These are phyloP conservation scores for Aspergillus sp. DNA, from an alignment of 2,329 filamentous ascomycete species.

Conservation along the genomic window DNA sequence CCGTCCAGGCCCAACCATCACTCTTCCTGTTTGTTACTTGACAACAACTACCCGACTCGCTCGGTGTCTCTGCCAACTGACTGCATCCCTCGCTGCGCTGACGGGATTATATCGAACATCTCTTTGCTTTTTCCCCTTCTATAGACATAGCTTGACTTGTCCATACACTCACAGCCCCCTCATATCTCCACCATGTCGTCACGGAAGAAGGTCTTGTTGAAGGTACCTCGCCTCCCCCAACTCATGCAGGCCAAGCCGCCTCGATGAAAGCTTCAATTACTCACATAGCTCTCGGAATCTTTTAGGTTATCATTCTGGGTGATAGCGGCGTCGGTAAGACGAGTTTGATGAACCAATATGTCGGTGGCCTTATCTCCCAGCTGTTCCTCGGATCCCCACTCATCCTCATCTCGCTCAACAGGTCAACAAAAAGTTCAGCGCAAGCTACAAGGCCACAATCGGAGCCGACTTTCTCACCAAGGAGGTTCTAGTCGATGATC, in stretches of 20 bases:
- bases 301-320: conserved; percentile 94
- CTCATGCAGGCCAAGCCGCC: background rate
- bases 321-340: conserved; percentile 99
- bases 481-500: conserved; percentile 94
- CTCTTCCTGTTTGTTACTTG: conserved; percentile 10
- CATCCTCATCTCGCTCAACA: conserved; percentile 42
- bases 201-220: conserved; percentile 86
- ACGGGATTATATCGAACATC: background rate
- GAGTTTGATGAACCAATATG: conserved; percentile 99
- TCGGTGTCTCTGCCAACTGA: background rate
- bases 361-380: conserved; percentile 53
- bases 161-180: conserved; percentile 8
- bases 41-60: conserved; percentile 4
- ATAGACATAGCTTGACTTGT: conserved; percentile 5
- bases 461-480: conserved; percentile 98
- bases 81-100: background rate
- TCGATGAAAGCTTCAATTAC: background rate
- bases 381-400: conserved; percentile 14
- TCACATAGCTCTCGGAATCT: conserved; percentile 14
- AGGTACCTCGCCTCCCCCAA: conserved; percentile 56
- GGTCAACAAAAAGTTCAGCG: conserved; percentile 99
- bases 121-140: background rate
- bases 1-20: conserved; percentile 13
- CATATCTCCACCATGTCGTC: conserved; percentile 62
- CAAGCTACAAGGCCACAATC: conserved; percentile 99